A percentile compares a stretch with the other conserved stretches of the same genome.
These are phyloP conservation scores for Beauveria sp. DNA, from an alignment of 2,329 filamentous ascomycete species.

Conservation along the genomic window DNA sequence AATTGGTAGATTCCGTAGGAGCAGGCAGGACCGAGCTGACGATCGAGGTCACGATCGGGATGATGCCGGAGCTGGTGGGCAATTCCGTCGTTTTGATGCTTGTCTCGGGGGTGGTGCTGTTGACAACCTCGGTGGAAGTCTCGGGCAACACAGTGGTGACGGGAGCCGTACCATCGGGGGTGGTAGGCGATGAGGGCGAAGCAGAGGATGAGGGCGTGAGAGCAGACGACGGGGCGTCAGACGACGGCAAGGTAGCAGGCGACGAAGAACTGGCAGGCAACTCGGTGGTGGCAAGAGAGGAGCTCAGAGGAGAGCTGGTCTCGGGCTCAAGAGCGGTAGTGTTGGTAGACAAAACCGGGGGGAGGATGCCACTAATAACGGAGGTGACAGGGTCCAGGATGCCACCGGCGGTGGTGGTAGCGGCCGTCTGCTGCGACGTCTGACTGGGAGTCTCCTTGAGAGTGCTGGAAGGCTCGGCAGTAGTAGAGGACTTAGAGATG, in stretches of 20 bases:
- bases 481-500: neutral
- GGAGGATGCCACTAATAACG: constrained; percentile 16
- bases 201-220: too few species aligned
- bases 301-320: neutral
- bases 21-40: neutral
- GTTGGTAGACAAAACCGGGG: constrained; percentile 9
- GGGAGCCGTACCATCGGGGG: neutral
- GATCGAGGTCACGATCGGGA: constrained; percentile 11
- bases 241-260: neutral
- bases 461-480: neutral
- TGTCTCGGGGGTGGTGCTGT: neutral
- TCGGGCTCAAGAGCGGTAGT: neutral
- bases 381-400: constrained; percentile 19
- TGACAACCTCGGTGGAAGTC: neutral
- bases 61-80: neutral
- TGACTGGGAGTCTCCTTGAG: neutral
- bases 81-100: neutral
- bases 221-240: too few species aligned
- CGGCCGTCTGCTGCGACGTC: constrained; percentile 11
- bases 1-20: neutral
- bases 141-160: neutral
- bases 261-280: neutral
- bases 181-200: neutral
- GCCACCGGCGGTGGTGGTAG: constrained; percentile 8
- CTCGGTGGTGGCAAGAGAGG: neutral